Conservation (phyloP, 2,329 filamentous ascomycete genomes). For the Trichoderma pleuroti region DNA sequence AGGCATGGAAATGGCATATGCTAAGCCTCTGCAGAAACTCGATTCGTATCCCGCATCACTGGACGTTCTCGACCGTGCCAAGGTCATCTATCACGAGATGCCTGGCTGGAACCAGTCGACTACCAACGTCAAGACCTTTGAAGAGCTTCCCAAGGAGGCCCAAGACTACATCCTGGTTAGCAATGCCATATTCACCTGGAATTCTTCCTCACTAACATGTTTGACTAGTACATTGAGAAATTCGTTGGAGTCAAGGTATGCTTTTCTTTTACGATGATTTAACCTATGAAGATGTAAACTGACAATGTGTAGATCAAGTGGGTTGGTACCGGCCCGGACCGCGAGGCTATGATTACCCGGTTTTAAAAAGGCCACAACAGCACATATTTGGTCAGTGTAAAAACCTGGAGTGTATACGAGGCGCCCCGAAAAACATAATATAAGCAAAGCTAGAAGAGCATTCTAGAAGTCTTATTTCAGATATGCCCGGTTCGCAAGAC, state of each 20-base stretch:
- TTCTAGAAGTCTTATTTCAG: background rate
- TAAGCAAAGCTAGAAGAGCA: background rate
- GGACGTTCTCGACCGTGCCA: conserved; percentile 52
- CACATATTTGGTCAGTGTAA: background rate
- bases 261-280: no score
- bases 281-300: background rate
- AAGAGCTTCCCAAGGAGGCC: conserved; percentile 5
- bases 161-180: conserved; percentile 13
- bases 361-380: background rate
- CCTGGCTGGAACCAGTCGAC: conserved; percentile 67
- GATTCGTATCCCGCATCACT: conserved; percentile 53
- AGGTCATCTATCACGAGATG: conserved; percentile 66
- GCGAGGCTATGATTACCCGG: conserved; percentile 59
- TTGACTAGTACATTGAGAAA: background rate
- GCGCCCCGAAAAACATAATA: background rate
- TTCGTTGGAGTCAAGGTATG: conserved; percentile 9
- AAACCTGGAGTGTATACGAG: background rate
- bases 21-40: background rate
- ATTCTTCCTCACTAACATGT: background rate
- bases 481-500: background rate
- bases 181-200: background rate
- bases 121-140: conserved; percentile 48
- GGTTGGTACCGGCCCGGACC: conserved; percentile 63
- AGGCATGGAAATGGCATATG: background rate
- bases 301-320: conserved; percentile 45